phyloP scores from a whole-genome alignment of 257 asterid genomes.

The Sherardia arvensis region DNA sequence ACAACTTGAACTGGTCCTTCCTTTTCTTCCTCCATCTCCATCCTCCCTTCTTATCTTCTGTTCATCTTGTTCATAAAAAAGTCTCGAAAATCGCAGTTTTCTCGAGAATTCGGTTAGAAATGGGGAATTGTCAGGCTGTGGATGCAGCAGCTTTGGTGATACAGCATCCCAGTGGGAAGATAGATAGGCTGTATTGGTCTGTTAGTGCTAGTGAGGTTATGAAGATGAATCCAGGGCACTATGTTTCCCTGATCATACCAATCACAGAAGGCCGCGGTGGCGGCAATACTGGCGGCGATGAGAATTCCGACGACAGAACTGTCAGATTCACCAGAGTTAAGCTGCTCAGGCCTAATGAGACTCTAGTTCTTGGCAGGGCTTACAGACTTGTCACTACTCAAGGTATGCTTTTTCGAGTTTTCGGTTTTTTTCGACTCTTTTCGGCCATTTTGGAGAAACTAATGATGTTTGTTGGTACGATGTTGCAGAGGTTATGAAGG shows the following conservation, averaged over 20 bases:
- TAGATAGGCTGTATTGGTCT: constrained; percentile 74
- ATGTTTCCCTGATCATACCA: constrained; percentile 77
- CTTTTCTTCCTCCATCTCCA: not conserved
- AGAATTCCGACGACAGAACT: constrained; percentile 24
- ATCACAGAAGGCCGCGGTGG: constrained; percentile 12
- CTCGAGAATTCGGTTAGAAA: constrained; percentile 3
- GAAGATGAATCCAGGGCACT: constrained; percentile 79
- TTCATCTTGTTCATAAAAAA: constrained; percentile 1
- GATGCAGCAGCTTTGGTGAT: constrained; percentile 88
- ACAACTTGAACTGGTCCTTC: constrained; percentile 6
- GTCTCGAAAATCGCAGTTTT: no score
- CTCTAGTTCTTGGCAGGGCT: constrained; percentile 69
- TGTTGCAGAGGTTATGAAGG: constrained; percentile 78
- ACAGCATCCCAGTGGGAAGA: constrained; percentile 73
- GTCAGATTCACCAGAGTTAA: constrained; percentile 60
- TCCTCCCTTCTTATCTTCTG: constrained; percentile 14
- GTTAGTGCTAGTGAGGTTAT: constrained; percentile 64
- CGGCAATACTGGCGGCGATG: not conserved
- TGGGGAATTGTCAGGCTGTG: constrained; percentile 92
- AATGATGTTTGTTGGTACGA: not conserved
- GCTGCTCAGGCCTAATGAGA: constrained; percentile 71
- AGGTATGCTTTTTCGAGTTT: constrained; percentile 29
- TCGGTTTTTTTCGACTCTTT: not conserved
- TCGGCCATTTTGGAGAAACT: not conserved
- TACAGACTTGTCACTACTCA: constrained; percentile 77